Evolutionary conservation across 1,139 yeast species (phyloP).

Genomic region (Geotrichum aggregatum): DNA sequence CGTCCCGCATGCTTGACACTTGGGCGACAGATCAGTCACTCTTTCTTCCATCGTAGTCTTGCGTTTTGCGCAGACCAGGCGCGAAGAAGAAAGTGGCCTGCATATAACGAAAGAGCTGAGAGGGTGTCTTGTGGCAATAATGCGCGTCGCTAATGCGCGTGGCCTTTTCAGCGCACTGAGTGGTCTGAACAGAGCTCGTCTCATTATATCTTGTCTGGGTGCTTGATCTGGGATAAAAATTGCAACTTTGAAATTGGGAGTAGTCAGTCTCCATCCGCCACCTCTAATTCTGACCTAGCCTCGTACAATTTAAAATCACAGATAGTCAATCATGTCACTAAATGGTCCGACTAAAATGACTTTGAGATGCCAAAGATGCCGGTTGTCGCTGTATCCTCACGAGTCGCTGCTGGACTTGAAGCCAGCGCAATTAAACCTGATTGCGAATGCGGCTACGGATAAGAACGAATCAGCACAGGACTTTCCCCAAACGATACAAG

Average conservation of each 20-base stretch:
- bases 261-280: conserved; percentile 5
- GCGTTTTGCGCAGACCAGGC: neutral
- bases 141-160: too few relatives aligned
- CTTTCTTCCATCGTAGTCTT: conserved; percentile 4
- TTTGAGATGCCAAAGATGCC: conserved; percentile 54
- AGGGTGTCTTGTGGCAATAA: too few relatives aligned
- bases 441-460: conserved; percentile 21
- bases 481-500: neutral
- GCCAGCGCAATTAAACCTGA: conserved; percentile 50
- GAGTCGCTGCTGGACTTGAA: conserved; percentile 51
- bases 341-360: conserved; percentile 13
- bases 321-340: neutral
- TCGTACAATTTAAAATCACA: too few relatives aligned
- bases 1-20: conserved; percentile 50
- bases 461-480: conserved; percentile 1
- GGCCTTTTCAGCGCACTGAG: neutral
- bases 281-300: conserved; percentile 1
- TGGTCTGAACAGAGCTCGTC: neutral
- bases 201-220: neutral
- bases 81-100: neutral
- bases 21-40: conserved; percentile 20
- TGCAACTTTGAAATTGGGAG: conserved; percentile 3
- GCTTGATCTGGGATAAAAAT: neutral
- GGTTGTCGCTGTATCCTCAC: conserved; percentile 54
- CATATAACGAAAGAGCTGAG: neutral